Evolutionary conservation across 2,329 filamentous ascomycete genomes (phyloP).

Genomic region (Fusarium piperis): DNA sequence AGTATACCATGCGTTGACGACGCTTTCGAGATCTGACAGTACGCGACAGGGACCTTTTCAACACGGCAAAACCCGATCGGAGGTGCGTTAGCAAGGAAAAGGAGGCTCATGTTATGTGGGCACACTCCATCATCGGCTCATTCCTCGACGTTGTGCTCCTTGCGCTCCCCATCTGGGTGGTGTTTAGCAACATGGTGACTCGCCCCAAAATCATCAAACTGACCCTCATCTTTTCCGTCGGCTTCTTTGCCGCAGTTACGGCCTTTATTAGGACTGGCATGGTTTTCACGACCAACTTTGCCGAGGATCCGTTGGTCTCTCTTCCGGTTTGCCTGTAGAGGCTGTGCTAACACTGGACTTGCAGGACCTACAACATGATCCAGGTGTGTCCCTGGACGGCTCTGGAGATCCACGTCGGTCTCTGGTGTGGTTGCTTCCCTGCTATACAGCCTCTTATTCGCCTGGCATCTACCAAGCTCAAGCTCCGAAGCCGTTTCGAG

Average conservation of each 20-base stretch:
- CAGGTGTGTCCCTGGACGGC: constrained; percentile 52
- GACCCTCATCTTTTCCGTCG: constrained; percentile 50
- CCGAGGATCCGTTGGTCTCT: constrained; percentile 45
- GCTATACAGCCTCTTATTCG: constrained; percentile 52
- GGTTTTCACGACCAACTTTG: constrained; percentile 45
- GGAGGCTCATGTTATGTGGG: neutral
- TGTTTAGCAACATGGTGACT: constrained; percentile 49
- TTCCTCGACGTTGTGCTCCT: constrained; percentile 49
- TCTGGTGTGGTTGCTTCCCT: constrained; percentile 55
- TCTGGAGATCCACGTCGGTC: constrained; percentile 53
- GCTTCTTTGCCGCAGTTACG: constrained; percentile 49
- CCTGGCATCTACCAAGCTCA: constrained; percentile 27
- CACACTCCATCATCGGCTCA: constrained; percentile 45
- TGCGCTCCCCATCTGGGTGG: constrained; percentile 50
- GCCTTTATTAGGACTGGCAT: constrained; percentile 52
- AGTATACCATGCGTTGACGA: neutral
- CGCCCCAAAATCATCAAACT: constrained; percentile 47
- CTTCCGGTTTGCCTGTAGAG: neutral
- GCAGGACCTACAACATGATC: constrained; percentile 51
- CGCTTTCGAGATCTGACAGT: neutral
- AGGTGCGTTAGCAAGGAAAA: neutral
- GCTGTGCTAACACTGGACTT: neutral
- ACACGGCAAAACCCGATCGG: neutral
- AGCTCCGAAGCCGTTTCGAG: constrained; percentile 16
- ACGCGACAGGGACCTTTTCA: neutral